These are phyloP conservation scores for Chrysoporthe austroafricana DNA, from an alignment of 2,329 filamentous ascomycete species.

Conservation along the genomic window DNA sequence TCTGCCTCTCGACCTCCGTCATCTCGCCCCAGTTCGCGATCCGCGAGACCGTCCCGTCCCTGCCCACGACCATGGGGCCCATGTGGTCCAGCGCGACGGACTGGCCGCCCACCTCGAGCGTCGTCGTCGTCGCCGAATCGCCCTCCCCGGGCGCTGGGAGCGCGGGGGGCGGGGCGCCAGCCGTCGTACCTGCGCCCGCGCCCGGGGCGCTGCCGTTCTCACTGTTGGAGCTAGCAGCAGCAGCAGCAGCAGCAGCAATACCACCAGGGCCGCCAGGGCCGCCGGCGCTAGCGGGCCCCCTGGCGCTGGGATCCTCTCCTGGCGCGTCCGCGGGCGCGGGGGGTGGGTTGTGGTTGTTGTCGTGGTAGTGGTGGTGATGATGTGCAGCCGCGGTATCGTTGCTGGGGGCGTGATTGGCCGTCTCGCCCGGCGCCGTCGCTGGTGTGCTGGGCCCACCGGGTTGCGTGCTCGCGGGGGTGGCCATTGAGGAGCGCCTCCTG, in stretches of 20 bases:
- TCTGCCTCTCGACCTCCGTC: slow-evolving; percentile 68
- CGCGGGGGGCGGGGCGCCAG: neutral
- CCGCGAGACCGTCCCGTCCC: slow-evolving; percentile 70
- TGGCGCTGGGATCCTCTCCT: too few relatives aligned
- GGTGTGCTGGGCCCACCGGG: slow-evolving; percentile 20
- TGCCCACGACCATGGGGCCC: slow-evolving; percentile 75
- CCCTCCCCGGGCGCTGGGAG: slow-evolving; percentile 17
- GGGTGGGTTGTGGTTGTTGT: slow-evolving; percentile 14
- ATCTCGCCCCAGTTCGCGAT: slow-evolving; percentile 76
- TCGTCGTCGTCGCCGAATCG: slow-evolving; percentile 21
- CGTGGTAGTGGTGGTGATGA: slow-evolving; percentile 4
- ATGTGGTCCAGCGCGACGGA: slow-evolving; percentile 67
- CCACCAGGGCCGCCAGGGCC: too few relatives aligned
- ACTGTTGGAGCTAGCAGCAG: too few relatives aligned
- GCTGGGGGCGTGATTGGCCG: slow-evolving; percentile 10
- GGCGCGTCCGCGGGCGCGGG: neutral
- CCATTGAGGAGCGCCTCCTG: neutral
- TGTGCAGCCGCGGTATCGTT: neutral
- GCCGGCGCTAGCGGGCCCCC: too few relatives aligned
- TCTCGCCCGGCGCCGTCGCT: neutral
- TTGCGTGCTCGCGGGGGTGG: slow-evolving; percentile 24
- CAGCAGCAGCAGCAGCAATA: too few relatives aligned
- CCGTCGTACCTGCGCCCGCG: neutral
- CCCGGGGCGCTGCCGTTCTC: neutral
- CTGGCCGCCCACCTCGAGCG: slow-evolving; percentile 41